These are phyloP conservation scores for Cenococcum geophilum DNA, from an alignment of 495 filamentous ascomycete genomes.

Conservation along the genomic window DNA sequence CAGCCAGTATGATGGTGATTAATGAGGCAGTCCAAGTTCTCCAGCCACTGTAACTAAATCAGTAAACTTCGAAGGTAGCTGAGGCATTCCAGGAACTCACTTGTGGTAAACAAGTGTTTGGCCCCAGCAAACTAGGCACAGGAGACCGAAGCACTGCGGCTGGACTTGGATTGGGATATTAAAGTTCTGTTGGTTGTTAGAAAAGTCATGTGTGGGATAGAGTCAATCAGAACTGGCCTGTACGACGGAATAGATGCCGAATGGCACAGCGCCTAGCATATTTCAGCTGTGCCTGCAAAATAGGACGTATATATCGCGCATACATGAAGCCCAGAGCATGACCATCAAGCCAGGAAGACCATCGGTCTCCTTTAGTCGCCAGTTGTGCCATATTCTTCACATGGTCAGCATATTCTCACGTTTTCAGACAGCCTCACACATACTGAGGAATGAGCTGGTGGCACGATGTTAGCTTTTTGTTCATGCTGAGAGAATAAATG, in stretches of 20 bases:
- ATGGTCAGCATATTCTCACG: slow-evolving; percentile 8
- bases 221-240: slow-evolving; percentile 35
- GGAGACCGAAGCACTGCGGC: slow-evolving; percentile 60
- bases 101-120: slow-evolving; percentile 59
- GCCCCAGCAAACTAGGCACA: slow-evolving; percentile 60
- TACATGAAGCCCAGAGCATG: slow-evolving; percentile 67
- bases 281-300: neutral
- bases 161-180: slow-evolving; percentile 62
- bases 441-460: slow-evolving; percentile 42
- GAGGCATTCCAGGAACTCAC: slow-evolving; percentile 35
- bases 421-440: slow-evolving; percentile 1
- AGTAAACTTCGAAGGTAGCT: neutral
- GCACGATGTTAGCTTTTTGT: neutral
- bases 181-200: neutral
- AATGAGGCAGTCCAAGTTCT: slow-evolving; percentile 45
- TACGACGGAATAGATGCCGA: slow-evolving; percentile 50
- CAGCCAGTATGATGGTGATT: slow-evolving; percentile 40
- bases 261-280: slow-evolving; percentile 45
- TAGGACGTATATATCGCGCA: neutral
- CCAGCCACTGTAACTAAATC: slow-evolving; percentile 25
- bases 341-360: slow-evolving; percentile 68
- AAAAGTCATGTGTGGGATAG: slow-evolving; percentile 10
- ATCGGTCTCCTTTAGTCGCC: slow-evolving; percentile 61
- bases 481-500: neutral
- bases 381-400: slow-evolving; percentile 61